These are phyloP conservation scores for Stylosanthes scabra DNA, from an alignment of 331 rosid species.

Conservation along the genomic window DNA sequence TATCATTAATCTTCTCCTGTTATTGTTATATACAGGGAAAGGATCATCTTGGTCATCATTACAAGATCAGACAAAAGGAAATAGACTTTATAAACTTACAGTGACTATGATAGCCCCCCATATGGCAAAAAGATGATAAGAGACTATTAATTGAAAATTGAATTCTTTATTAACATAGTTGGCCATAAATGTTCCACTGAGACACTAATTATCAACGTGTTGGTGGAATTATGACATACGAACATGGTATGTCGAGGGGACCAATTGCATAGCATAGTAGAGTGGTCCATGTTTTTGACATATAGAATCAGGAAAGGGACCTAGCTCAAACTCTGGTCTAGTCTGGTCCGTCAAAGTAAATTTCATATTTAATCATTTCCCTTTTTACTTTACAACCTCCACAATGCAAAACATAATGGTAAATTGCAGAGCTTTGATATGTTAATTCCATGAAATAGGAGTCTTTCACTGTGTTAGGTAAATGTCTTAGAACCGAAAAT, in stretches of 20 bases:
- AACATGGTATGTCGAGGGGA: conserved; percentile 67
- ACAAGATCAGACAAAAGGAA: conserved; percentile 32
- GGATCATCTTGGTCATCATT: conserved; percentile 15
- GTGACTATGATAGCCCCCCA: conserved; percentile 41
- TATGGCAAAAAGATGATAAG: conserved; percentile 25
- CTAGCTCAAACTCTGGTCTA: conserved; percentile 49
- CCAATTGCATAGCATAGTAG: conserved; percentile 53
- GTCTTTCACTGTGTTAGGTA: conserved; percentile 17
- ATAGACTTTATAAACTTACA: conserved; percentile 26
- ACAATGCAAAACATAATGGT: conserved; percentile 40
- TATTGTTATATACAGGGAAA: no score
- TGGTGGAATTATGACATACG: conserved; percentile 63
- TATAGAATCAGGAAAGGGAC: conserved; percentile 45
- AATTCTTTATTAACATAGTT: conserved; percentile 42
- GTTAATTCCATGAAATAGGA: conserved; percentile 28
- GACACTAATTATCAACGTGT: conserved; percentile 69
- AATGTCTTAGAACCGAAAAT: no score
- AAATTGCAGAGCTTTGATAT: not conserved
- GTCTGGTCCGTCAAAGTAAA: conserved; percentile 42
- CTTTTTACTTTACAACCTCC: conserved; percentile 49
- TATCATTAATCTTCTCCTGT: not conserved
- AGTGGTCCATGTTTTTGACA: conserved; percentile 59
- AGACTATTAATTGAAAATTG: conserved; percentile 15
- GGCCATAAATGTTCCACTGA: conserved; percentile 61
- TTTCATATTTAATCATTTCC: conserved; percentile 34